phyloP scores from a whole-genome alignment of 805 yeast genomes.

The Myxozyma monticola region DNA sequence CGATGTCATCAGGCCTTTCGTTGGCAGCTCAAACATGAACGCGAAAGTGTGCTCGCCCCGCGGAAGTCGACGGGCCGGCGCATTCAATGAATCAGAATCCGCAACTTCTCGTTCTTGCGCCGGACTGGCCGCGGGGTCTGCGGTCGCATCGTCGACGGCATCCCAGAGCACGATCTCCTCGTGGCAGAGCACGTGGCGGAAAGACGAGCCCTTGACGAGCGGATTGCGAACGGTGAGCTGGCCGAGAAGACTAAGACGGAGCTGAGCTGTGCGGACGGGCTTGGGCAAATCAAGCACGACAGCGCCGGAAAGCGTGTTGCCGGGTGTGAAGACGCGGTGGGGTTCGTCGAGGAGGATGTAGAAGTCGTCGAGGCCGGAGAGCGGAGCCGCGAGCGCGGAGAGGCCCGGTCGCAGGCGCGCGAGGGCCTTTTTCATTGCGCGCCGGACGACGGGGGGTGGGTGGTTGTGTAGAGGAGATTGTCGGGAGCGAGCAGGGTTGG shows the following conservation, averaged over 20 bases:
- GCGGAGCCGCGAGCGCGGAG: slow-evolving; percentile 21
- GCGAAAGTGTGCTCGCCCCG: slow-evolving; percentile 85
- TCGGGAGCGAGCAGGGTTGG: too few relatives aligned
- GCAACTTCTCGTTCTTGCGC: too few relatives aligned
- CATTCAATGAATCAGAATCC: neutral
- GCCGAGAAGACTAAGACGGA: slow-evolving; percentile 36
- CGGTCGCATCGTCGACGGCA: slow-evolving; percentile 7
- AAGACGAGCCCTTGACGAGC: slow-evolving; percentile 37
- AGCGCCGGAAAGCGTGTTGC: slow-evolving; percentile 56
- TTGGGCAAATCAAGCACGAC: slow-evolving; percentile 38
- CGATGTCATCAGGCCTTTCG: slow-evolving; percentile 67
- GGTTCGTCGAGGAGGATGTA: slow-evolving; percentile 72
- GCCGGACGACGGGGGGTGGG: too few relatives aligned
- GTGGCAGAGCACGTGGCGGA: slow-evolving; percentile 36
- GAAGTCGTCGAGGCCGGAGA: slow-evolving; percentile 48
- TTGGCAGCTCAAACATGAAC: slow-evolving; percentile 78
- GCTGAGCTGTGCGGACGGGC: slow-evolving; percentile 30
- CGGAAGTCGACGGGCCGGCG: slow-evolving; percentile 8
- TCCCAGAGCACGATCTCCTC: slow-evolving; percentile 35
- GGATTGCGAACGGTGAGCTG: slow-evolving; percentile 35
- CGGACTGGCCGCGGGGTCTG: neutral
- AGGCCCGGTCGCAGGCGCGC: slow-evolving; percentile 27
- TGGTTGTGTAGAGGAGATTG: too few relatives aligned
- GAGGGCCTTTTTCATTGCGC: slow-evolving; percentile 29
- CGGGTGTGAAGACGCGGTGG: slow-evolving; percentile 76